phyloP scores from a whole-genome alignment of 2,329 filamentous ascomycete genomes.

The Nakataea oryzae region DNA sequence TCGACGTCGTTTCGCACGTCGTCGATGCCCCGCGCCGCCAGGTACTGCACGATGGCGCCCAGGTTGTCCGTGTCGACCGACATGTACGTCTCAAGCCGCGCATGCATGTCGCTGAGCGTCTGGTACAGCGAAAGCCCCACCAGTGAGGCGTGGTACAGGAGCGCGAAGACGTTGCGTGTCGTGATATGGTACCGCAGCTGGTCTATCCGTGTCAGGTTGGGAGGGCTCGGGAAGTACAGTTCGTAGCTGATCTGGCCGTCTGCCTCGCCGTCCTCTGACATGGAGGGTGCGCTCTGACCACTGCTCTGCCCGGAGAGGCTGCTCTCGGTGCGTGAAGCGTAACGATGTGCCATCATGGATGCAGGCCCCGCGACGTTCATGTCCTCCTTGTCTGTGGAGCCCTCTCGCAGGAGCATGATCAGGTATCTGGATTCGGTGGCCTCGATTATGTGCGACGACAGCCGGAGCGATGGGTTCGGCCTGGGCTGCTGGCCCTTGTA shows the following conservation, averaged over 20 bases:
- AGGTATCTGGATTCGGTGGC: constrained; percentile 44
- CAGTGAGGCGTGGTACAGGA: constrained; percentile 52
- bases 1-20: constrained; percentile 52
- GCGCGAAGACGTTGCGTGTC: constrained; percentile 58
- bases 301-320: constrained; percentile 9
- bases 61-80: constrained; percentile 45
- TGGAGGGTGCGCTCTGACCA: constrained; percentile 22
- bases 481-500: constrained; percentile 31
- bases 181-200: constrained; percentile 51
- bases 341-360: constrained; percentile 26
- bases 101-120: constrained; percentile 50
- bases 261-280: constrained; percentile 33
- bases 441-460: constrained; percentile 49
- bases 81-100: constrained; percentile 49
- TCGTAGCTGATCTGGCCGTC: constrained; percentile 50
- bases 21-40: constrained; percentile 48
- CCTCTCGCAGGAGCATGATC: constrained; percentile 41
- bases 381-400: constrained; percentile 37
- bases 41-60: constrained; percentile 49
- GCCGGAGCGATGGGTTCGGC: constrained; percentile 41
- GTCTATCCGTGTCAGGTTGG: constrained; percentile 33
- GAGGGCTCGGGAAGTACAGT: constrained; percentile 51
- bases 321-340: constrained; percentile 7
- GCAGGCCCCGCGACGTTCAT: constrained; percentile 20
- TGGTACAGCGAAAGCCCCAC: constrained; percentile 55